These are phyloP conservation scores for Ascochyta lentis DNA, from an alignment of 2,329 filamentous ascomycete genomes.

Conservation along the genomic window DNA sequence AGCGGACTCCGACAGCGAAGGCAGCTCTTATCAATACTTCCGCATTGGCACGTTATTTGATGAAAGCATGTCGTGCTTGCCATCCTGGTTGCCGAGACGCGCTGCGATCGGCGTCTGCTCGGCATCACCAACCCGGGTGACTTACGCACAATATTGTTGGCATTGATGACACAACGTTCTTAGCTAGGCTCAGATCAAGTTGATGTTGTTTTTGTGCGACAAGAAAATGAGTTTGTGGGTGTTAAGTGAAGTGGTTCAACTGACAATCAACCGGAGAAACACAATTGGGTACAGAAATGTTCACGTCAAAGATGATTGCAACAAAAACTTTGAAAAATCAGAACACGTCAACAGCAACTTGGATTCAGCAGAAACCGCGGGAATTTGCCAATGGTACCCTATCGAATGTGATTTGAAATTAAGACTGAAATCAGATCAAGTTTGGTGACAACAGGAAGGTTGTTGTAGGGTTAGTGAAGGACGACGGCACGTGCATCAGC, in stretches of 20 bases:
- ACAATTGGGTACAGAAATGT: no score
- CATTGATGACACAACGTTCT: no score
- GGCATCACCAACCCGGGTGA: background rate
- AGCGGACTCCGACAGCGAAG: background rate
- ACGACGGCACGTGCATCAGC: background rate
- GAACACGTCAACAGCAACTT: background rate
- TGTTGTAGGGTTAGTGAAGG: background rate
- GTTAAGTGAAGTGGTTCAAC: no score
- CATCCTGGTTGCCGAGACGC: background rate
- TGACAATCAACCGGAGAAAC: no score
- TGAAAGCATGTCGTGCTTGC: conserved; percentile 6
- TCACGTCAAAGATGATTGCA: background rate
- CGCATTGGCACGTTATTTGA: conserved; percentile 1
- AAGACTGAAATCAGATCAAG: no score
- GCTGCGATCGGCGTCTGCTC: conserved; percentile 2
- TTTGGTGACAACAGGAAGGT: background rate
- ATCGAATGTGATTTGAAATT: no score
- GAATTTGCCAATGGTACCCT: background rate
- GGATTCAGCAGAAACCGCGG: background rate
- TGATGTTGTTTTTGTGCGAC: no score
- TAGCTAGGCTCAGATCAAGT: no score
- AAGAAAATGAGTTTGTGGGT: no score
- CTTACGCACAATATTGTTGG: no score
- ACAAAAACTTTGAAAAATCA: background rate
- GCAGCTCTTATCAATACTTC: background rate